These are phyloP conservation scores for Suzukiozyma palmioleophila DNA, from an alignment of 1,139 yeast species.

Conservation along the genomic window DNA sequence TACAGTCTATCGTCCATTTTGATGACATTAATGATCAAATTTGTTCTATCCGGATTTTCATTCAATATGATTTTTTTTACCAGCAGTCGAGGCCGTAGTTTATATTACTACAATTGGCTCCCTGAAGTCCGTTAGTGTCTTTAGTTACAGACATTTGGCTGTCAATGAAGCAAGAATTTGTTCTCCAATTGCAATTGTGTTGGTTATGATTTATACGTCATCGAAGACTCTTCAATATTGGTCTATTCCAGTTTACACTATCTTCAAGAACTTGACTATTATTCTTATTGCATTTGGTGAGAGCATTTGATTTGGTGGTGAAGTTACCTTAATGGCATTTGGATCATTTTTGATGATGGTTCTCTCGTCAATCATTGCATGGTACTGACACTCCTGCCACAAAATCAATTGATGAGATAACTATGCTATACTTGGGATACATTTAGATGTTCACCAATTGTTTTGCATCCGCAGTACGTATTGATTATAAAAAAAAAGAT, in stretches of 20 bases:
- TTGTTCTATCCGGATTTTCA: slow-evolving; percentile 73
- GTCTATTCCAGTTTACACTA: slow-evolving; percentile 93
- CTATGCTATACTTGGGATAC: slow-evolving; percentile 73
- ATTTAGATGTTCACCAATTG: slow-evolving; percentile 96
- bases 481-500: slow-evolving; percentile 95
- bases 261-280: slow-evolving; percentile 94
- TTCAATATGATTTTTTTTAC: slow-evolving; percentile 89
- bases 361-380: slow-evolving; percentile 87
- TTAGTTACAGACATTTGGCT: slow-evolving; percentile 84
- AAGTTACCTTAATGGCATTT: slow-evolving; percentile 84
- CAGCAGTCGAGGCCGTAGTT: slow-evolving; percentile 77
- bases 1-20: slow-evolving; percentile 91
- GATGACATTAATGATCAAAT: slow-evolving; percentile 98
- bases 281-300: slow-evolving; percentile 97
- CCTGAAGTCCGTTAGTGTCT: slow-evolving; percentile 68
- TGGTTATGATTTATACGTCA: slow-evolving; percentile 96
- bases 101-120: slow-evolving; percentile 71
- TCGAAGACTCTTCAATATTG: slow-evolving; percentile 91
- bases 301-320: slow-evolving; percentile 94
- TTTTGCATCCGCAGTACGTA: slow-evolving; percentile 88
- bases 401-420: slow-evolving; percentile 34
- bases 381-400: slow-evolving; percentile 71
- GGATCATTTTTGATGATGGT: slow-evolving; percentile 89
- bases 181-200: slow-evolving; percentile 87
- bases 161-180: slow-evolving; percentile 85